phyloP scores from a whole-genome alignment of 805 yeast species.

The Geotrichum ghanense region DNA sequence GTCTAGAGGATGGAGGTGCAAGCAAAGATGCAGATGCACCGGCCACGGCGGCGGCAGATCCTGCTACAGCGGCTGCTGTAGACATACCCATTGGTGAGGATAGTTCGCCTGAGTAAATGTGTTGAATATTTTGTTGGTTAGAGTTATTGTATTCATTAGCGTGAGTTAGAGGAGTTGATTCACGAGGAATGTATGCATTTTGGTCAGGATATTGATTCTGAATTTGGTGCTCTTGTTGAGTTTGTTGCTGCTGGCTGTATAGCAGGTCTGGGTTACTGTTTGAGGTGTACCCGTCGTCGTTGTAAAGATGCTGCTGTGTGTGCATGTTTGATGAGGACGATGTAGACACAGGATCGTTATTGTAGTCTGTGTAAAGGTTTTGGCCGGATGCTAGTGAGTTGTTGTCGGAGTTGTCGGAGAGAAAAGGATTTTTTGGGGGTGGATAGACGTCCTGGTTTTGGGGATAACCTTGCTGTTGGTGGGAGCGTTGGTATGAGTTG shows the following conservation, averaged over 20 bases:
- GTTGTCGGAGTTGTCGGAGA: constrained; percentile 1
- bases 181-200: not conserved
- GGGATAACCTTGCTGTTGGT: not conserved
- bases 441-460: not conserved
- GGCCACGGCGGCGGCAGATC: constrained; percentile 7
- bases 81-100: constrained; percentile 8
- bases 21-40: constrained; percentile 4
- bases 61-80: constrained; percentile 6
- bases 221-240: too few relatives aligned
- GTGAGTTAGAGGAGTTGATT: not conserved
- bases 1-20: constrained; percentile 11
- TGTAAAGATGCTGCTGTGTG: not conserved
- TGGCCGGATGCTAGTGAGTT: not conserved
- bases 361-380: not conserved
- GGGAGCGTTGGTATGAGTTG: not conserved
- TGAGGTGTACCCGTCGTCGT: constrained; percentile 1
- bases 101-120: not conserved
- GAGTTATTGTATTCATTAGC: not conserved
- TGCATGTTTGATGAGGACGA: too few relatives aligned
- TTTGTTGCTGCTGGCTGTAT: too few relatives aligned
- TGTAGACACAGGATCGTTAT: too few relatives aligned
- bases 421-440: not conserved
- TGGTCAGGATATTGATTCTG: too few relatives aligned
- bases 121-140: constrained; percentile 7
- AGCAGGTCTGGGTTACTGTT: not conserved